phyloP scores from a whole-genome alignment of 176 grass and related monocot genomes.

The Musa schizocarpa region DNA sequence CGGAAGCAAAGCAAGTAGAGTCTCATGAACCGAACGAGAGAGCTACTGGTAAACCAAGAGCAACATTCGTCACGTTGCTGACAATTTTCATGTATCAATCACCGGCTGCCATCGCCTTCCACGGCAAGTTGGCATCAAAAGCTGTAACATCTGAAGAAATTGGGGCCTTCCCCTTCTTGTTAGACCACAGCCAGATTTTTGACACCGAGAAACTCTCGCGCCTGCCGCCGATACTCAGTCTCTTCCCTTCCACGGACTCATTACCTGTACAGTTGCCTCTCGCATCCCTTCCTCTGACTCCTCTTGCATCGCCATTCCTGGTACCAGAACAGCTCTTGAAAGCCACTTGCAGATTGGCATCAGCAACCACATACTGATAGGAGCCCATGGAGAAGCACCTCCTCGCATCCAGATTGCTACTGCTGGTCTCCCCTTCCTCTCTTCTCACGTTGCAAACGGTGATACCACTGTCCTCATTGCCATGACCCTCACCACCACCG shows the following conservation, averaged over 20 bases:
- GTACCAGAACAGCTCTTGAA: conserved; percentile 18
- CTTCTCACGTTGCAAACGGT: conserved; percentile 31
- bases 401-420: conserved; percentile 54
- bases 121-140: conserved; percentile 44
- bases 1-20: no score
- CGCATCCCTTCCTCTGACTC: conserved; percentile 22
- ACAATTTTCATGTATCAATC: conserved; percentile 36
- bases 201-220: conserved; percentile 25
- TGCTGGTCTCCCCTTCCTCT: conserved; percentile 70
- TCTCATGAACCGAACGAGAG: no score
- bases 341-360: conserved; percentile 66
- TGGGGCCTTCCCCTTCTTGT: conserved; percentile 50
- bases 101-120: conserved; percentile 30
- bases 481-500: background rate
- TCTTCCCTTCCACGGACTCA: conserved; percentile 57
- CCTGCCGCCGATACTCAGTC: conserved; percentile 46
- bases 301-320: conserved; percentile 21
- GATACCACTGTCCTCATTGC: conserved; percentile 16
- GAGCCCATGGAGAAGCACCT: no score
- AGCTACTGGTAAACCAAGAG: background rate
- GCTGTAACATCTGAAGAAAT: conserved; percentile 41
- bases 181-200: conserved; percentile 70
- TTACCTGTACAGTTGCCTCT: conserved; percentile 35
- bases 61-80: conserved; percentile 30
- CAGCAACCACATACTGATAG: no score